Conservation (phyloP, 306 rosid genomes). For the Trifolium fragiferum region DNA sequence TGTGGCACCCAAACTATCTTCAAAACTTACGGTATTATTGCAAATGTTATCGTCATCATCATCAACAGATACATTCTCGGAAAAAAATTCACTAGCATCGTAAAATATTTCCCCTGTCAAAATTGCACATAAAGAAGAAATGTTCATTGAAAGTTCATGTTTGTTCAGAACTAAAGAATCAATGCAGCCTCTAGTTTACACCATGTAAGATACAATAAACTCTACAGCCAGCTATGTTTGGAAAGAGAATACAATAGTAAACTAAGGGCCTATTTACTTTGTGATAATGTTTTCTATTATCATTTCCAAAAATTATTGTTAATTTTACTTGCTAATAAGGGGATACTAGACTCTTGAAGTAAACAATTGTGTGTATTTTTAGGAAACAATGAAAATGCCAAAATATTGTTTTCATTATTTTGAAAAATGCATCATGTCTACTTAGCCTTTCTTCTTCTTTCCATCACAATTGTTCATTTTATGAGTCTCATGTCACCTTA, state of each 20-base stretch:
- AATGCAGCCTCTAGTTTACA: slow-evolving; percentile 38
- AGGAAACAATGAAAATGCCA: no score
- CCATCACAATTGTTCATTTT: no score
- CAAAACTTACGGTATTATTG: slow-evolving; percentile 38
- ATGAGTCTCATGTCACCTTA: no score
- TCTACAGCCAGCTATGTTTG: background rate
- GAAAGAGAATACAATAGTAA: slow-evolving; percentile 24
- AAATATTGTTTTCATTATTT: no score
- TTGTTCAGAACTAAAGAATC: slow-evolving; percentile 32
- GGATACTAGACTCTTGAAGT: no score
- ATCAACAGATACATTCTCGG: slow-evolving; percentile 45
- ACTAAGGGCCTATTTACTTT: background rate
- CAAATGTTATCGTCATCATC: slow-evolving; percentile 50
- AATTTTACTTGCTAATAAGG: no score
- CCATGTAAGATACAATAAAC: slow-evolving; percentile 23
- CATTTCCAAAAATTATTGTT: no score
- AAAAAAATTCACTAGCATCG: slow-evolving; percentile 68
- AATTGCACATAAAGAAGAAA: slow-evolving; percentile 34
- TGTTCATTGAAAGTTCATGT: slow-evolving; percentile 37
- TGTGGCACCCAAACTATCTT: slow-evolving; percentile 47
- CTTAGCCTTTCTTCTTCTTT: no score
- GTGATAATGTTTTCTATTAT: no score
- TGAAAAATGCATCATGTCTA: no score
- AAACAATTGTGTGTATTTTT: no score
- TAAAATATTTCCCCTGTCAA: slow-evolving; percentile 78